Conservation (phyloP, 106 monocot genomes). For the Dioscorea zingiberensis region DNA sequence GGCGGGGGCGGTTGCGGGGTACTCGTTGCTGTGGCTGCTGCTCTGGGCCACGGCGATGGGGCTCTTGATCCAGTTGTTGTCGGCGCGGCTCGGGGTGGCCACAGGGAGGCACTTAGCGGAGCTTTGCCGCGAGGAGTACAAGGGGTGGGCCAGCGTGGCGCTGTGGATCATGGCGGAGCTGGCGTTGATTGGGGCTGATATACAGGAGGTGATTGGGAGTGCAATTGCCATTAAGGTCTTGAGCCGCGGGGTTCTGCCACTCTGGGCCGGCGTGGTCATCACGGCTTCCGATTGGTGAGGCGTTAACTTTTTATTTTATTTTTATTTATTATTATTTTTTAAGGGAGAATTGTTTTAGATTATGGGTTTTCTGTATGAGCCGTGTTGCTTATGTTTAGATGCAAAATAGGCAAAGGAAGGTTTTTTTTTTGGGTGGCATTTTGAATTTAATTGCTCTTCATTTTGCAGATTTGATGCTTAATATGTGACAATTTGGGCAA, state of each 20-base stretch:
- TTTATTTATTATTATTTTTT: background rate
- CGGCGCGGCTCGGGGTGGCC: conserved; percentile 60
- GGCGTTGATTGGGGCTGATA: conserved; percentile 67
- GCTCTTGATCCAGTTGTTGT: conserved; percentile 51
- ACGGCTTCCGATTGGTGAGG: conserved; percentile 62
- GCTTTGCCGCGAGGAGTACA: conserved; percentile 65
- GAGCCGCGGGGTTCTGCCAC: conserved; percentile 41
- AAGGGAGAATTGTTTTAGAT: too few species aligned
- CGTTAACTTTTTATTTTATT: background rate
- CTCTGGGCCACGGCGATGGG: conserved; percentile 62
- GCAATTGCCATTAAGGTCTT: conserved; percentile 72
- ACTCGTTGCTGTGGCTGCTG: conserved; percentile 63
- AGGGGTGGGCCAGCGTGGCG: conserved; percentile 35
- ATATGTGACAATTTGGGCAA: too few species aligned
- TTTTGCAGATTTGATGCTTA: too few species aligned
- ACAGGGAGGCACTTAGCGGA: conserved; percentile 72
- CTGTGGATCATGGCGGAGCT: conserved; percentile 73
- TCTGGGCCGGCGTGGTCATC: conserved; percentile 64
- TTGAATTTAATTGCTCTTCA: too few species aligned
- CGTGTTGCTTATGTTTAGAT: too few species aligned
- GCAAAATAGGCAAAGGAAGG: too few species aligned
- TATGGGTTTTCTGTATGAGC: too few species aligned
- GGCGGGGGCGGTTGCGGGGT: conserved; percentile 68
- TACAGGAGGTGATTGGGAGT: conserved; percentile 80
- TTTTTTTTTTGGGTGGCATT: too few species aligned